phyloP scores from a whole-genome alignment of 2,329 filamentous ascomycete species.

The Fusarium sp. region DNA sequence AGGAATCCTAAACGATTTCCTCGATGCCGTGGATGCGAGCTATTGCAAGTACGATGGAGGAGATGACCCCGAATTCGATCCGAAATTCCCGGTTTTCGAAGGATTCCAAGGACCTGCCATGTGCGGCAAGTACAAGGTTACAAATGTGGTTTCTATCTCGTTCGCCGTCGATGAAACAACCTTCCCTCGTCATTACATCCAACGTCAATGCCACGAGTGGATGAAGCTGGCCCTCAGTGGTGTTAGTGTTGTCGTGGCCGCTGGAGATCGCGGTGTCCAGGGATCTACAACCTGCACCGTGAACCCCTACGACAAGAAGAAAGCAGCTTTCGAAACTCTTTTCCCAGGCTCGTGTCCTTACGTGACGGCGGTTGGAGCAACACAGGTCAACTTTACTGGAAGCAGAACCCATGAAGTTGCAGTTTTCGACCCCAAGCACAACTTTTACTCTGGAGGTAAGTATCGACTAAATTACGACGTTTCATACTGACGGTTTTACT shows the following conservation, averaged over 20 bases:
- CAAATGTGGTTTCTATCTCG: slow-evolving; percentile 1
- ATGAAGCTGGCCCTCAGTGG: slow-evolving; percentile 16
- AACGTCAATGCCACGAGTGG: slow-evolving; percentile 2
- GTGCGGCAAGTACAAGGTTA: slow-evolving; percentile 8
- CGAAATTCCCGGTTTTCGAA: background rate
- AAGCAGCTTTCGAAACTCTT: background rate
- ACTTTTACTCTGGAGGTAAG: slow-evolving; percentile 15
- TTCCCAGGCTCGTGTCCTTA: slow-evolving; percentile 5
- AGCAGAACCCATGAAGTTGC: background rate
- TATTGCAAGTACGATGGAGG: slow-evolving; percentile 18
- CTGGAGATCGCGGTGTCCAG: slow-evolving; percentile 2
- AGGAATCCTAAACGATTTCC: slow-evolving; percentile 2
- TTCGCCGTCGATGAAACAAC: background rate
- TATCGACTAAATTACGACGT: fast-evolving
- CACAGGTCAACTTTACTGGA: slow-evolving; percentile 5
- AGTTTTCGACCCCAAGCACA: slow-evolving; percentile 9
- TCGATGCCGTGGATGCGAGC: slow-evolving; percentile 1
- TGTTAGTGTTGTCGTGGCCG: background rate
- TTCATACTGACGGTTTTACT: background rate
- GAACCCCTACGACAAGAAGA: background rate
- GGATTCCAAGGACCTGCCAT: slow-evolving; percentile 2
- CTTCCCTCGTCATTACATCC: background rate
- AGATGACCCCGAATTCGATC: background rate
- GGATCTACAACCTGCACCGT: background rate
- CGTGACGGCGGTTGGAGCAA: slow-evolving; percentile 2